These are phyloP conservation scores for Coemansia sp. DNA, from an alignment of 192 early-diverging fungal genomes.

Conservation along the genomic window DNA sequence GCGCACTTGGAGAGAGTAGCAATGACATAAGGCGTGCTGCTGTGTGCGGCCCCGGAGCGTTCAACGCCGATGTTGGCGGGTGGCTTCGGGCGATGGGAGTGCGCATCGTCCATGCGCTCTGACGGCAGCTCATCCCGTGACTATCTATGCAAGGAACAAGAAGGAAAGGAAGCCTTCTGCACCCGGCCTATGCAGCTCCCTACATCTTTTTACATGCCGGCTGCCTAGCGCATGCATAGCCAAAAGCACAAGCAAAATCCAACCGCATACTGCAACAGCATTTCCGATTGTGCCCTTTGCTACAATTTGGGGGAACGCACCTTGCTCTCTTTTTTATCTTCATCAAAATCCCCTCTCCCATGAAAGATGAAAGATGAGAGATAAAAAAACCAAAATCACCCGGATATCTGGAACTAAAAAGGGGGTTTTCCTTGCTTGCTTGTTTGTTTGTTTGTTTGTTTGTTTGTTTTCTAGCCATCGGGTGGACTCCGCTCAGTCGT, in stretches of 20 bases:
- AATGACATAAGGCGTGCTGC: constrained; percentile 5
- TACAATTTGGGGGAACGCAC: too few species aligned
- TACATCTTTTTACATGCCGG: not conserved
- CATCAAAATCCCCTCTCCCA: too few species aligned
- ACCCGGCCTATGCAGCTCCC: too few species aligned
- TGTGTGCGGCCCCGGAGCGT: constrained; percentile 38
- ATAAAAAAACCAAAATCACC: not conserved
- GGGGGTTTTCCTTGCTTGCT: too few species aligned
- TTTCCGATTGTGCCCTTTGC: not conserved
- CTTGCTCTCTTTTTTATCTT: too few species aligned
- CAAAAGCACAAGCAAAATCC: too few species aligned
- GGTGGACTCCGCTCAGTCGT: too few species aligned
- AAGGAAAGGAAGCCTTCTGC: too few species aligned
- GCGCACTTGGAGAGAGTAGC: not conserved
- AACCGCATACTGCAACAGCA: not conserved
- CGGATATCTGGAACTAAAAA: not conserved
- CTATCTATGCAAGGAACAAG: not conserved
- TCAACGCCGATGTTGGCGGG: constrained; percentile 27
- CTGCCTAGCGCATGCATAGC: not conserved
- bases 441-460: not conserved
- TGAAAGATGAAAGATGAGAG: not conserved
- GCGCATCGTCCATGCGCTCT: constrained; percentile 19
- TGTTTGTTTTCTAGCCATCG: too few species aligned
- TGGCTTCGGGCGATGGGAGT: constrained; percentile 24
- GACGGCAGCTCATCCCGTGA: not conserved